phyloP scores from a whole-genome alignment of 768 basidiomycete genomes.

The Agaricus subrufescens region DNA sequence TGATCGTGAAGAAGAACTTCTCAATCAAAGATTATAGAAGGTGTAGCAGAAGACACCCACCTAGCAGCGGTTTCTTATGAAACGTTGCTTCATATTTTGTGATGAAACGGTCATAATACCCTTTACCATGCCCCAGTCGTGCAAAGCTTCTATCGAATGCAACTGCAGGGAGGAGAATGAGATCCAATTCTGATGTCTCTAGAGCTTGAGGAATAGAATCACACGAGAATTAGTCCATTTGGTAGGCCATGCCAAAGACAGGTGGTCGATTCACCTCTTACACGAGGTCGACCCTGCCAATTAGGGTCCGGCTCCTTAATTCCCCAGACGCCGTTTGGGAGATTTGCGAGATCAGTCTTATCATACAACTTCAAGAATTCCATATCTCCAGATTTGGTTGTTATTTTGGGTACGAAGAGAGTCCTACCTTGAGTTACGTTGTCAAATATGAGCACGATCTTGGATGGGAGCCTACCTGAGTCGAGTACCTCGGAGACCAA shows the following conservation, averaged over 20 bases:
- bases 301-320: slow-evolving; percentile 60
- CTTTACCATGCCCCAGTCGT: slow-evolving; percentile 79
- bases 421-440: slow-evolving; percentile 43
- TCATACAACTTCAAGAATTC: slow-evolving; percentile 61
- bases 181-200: slow-evolving; percentile 34
- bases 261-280: slow-evolving; percentile 41
- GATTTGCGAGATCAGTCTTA: slow-evolving; percentile 48
- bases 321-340: slow-evolving; percentile 67
- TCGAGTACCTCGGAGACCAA: slow-evolving; percentile 50
- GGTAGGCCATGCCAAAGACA: neutral
- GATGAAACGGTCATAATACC: slow-evolving; percentile 78
- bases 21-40: neutral
- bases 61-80: slow-evolving; percentile 49
- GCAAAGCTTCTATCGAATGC: slow-evolving; percentile 68
- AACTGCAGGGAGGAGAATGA: slow-evolving; percentile 65
- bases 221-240: slow-evolving; percentile 1
- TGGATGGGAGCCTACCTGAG: slow-evolving; percentile 36
- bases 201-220: neutral
- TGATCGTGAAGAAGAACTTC: slow-evolving; percentile 20
- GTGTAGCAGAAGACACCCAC: slow-evolving; percentile 30
- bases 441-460: neutral
- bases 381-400: slow-evolving; percentile 43
- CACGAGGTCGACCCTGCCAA: slow-evolving; percentile 40
- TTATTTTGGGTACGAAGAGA: slow-evolving; percentile 68
- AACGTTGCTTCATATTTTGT: slow-evolving; percentile 43